Conservation (phyloP, 2,329 filamentous ascomycete species). For the Tolypocladium sp. region DNA sequence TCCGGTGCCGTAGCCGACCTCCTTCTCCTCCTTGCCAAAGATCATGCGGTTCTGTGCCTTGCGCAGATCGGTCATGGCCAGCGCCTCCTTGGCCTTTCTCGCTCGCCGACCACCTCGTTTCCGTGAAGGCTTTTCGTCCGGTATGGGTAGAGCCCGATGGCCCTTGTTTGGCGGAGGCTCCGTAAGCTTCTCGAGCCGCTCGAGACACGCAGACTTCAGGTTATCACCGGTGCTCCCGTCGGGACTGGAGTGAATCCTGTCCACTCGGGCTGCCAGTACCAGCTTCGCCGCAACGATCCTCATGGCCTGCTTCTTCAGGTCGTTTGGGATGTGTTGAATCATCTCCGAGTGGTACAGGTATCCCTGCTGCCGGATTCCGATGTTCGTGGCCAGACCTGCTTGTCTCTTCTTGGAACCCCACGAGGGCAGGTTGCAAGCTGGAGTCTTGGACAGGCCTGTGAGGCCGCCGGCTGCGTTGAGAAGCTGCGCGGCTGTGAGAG, state of each 20-base stretch:
- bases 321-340: slow-evolving; percentile 73
- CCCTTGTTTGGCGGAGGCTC: slow-evolving; percentile 88
- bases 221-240: slow-evolving; percentile 79
- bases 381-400: slow-evolving; percentile 83
- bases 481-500: slow-evolving; percentile 89
- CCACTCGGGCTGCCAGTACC: slow-evolving; percentile 84
- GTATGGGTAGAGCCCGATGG: slow-evolving; percentile 74
- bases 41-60: slow-evolving; percentile 95
- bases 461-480: slow-evolving; percentile 89
- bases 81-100: slow-evolving; percentile 90
- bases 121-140: slow-evolving; percentile 87
- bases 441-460: slow-evolving; percentile 81
- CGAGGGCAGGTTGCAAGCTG: slow-evolving; percentile 84
- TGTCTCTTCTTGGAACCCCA: slow-evolving; percentile 84
- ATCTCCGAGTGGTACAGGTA: slow-evolving; percentile 90
- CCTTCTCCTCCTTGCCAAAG: slow-evolving; percentile 91
- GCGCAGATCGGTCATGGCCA: slow-evolving; percentile 90
- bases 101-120: slow-evolving; percentile 88
- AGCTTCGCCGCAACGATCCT: slow-evolving; percentile 91
- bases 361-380: slow-evolving; percentile 82
- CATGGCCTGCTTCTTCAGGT: slow-evolving; percentile 88
- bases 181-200: slow-evolving; percentile 84
- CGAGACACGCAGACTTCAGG: slow-evolving; percentile 72
- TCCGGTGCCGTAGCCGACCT: slow-evolving; percentile 82
- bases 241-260: slow-evolving; percentile 71